Evolutionary conservation across 441 rosid genomes (phyloP).

Genomic region (Pelargonium myrrhifolium): DNA sequence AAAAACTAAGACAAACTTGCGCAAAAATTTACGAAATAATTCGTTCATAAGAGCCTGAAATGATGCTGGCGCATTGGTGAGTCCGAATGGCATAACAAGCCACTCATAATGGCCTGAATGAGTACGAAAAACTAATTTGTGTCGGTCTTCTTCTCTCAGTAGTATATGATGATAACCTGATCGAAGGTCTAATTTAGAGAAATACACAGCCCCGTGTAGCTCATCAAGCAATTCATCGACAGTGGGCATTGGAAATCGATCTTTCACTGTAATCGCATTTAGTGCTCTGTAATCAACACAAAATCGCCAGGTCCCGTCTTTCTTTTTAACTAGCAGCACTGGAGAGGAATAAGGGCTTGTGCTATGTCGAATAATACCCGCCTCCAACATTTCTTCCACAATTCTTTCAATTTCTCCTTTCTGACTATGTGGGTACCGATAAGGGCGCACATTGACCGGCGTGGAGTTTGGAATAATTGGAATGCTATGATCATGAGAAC

Average conservation of each 20-base stretch:
- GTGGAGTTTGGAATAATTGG: too few relatives aligned
- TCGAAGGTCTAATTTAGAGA: not conserved
- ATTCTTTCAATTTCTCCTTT: too few relatives aligned
- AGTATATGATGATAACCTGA: not conserved
- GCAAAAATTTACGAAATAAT: not conserved
- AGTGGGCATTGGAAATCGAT: not conserved
- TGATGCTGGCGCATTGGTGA: not conserved
- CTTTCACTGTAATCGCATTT: not conserved
- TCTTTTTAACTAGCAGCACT: not conserved
- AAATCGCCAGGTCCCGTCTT: not conserved
- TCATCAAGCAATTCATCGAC: not conserved
- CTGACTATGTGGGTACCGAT: too few relatives aligned
- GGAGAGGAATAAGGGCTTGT: not conserved
- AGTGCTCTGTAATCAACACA: too few relatives aligned
- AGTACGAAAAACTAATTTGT: not conserved
- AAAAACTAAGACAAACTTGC: not conserved
- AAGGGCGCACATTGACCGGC: too few relatives aligned
- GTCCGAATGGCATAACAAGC: too few relatives aligned
- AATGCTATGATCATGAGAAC: too few relatives aligned
- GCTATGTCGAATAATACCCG: not conserved
- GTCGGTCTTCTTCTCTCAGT: not conserved
- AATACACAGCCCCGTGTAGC: not conserved
- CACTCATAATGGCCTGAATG: not conserved
- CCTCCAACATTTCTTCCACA: too few relatives aligned
- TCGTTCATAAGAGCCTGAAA: not conserved